Percentiles rank a stretch among this genome's conserved stretches.
Evolutionary conservation across 148 eudicot genomes (phyloP).

Genomic region (Amaranthus hypochondriacus): DNA sequence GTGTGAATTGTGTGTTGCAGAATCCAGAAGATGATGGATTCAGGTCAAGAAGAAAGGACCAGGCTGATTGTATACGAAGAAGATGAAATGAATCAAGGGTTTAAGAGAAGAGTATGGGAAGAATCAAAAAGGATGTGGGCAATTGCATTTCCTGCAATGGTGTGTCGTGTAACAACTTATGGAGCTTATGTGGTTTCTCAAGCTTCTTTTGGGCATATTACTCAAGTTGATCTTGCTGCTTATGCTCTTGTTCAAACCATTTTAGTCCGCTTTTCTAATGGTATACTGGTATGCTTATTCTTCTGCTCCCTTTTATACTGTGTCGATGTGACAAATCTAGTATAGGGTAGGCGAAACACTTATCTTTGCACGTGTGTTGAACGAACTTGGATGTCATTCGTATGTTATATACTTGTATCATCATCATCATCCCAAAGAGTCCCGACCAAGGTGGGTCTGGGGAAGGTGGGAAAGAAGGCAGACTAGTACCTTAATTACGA

Average conservation of each 20-base stretch:
- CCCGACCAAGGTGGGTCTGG: too few relatives aligned
- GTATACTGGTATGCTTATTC: slow-evolving; percentile 42
- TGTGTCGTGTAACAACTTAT: slow-evolving; percentile 44
- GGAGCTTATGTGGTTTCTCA: slow-evolving; percentile 64
- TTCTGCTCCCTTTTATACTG: not conserved
- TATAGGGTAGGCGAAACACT: too few relatives aligned
- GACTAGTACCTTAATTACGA: too few relatives aligned
- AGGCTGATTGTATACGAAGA: slow-evolving; percentile 31
- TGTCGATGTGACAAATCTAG: not conserved
- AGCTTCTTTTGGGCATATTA: slow-evolving; percentile 54
- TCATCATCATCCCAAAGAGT: too few relatives aligned
- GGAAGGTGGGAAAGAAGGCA: too few relatives aligned
- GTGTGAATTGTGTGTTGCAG: not conserved
- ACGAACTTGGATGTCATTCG: too few relatives aligned
- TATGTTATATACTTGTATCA: too few relatives aligned
- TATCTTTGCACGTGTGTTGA: too few relatives aligned
- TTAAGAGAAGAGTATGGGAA: slow-evolving; percentile 36
- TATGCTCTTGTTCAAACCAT: slow-evolving; percentile 64
- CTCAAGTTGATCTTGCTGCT: slow-evolving; percentile 60
- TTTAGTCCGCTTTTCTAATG: slow-evolving; percentile 46
- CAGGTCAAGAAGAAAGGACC: slow-evolving; percentile 20
- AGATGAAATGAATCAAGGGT: slow-evolving; percentile 21
- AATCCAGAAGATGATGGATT: slow-evolving; percentile 19
- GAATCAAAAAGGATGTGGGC: slow-evolving; percentile 65
- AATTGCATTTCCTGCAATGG: slow-evolving; percentile 54